Evolutionary conservation across 2,329 filamentous ascomycete species (phyloP).

Genomic region (Sclerotinia glacialis): DNA sequence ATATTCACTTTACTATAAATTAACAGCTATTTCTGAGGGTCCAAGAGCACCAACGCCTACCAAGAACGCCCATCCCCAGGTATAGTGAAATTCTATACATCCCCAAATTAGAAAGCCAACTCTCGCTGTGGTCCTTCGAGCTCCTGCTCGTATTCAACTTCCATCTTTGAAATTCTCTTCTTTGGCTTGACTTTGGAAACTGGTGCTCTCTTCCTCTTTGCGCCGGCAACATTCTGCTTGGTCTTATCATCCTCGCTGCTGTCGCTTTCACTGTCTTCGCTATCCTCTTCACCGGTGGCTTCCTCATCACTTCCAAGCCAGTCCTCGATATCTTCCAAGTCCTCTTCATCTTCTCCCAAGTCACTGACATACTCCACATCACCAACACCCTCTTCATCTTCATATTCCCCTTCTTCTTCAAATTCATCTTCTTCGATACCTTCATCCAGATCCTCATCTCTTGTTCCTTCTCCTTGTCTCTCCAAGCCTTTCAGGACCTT

Average conservation of each 20-base stretch:
- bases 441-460: slow-evolving; percentile 85
- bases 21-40: slow-evolving; percentile 9
- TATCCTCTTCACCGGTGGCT: slow-evolving; percentile 49
- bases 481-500: slow-evolving; percentile 91
- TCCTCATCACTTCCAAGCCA: slow-evolving; percentile 71
- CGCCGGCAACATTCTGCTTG: slow-evolving; percentile 56
- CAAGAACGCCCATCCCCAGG: slow-evolving; percentile 25
- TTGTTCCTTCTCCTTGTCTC: slow-evolving; percentile 74
- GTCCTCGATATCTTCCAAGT: slow-evolving; percentile 79
- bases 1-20: no score
- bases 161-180: slow-evolving; percentile 49
- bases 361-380: slow-evolving; percentile 93
- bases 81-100: slow-evolving; percentile 17
- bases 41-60: slow-evolving; percentile 9
- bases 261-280: slow-evolving; percentile 53
- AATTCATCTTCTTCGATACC: slow-evolving; percentile 78
- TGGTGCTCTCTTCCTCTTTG: slow-evolving; percentile 45
- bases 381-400: slow-evolving; percentile 63
- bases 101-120: slow-evolving; percentile 26
- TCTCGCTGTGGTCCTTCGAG: slow-evolving; percentile 36
- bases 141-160: slow-evolving; percentile 79
- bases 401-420: slow-evolving; percentile 61
- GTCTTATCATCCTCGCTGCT: slow-evolving; percentile 50
- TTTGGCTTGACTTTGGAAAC: slow-evolving; percentile 44
- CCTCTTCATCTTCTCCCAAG: slow-evolving; percentile 78